Percentiles rank a stretch among this genome's conserved stretches.
These are phyloP conservation scores for Irpex lacteus DNA, from an alignment of 1,284 basidiomycete genomes.

Conservation along the genomic window DNA sequence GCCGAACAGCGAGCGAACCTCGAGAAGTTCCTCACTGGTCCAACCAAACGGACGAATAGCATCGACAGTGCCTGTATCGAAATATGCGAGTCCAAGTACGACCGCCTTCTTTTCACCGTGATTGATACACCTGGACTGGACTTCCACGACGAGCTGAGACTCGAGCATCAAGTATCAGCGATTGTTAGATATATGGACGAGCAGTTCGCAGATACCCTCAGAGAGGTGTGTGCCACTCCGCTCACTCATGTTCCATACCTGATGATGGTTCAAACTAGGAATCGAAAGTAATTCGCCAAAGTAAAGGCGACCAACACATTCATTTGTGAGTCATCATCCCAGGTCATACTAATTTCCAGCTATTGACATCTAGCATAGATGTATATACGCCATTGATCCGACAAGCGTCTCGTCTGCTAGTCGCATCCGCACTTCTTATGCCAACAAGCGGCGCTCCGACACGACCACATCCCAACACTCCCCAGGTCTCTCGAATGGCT, in stretches of 20 bases:
- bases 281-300: slow-evolving; percentile 79
- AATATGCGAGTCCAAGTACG: slow-evolving; percentile 76
- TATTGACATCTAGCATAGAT: slow-evolving; percentile 40
- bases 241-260: not conserved
- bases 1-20: slow-evolving; percentile 63
- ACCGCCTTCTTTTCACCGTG: slow-evolving; percentile 69
- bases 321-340: slow-evolving; percentile 58
- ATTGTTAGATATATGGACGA: slow-evolving; percentile 74
- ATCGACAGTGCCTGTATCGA: slow-evolving; percentile 70
- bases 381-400: slow-evolving; percentile 82
- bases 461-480: slow-evolving; percentile 55
- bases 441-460: slow-evolving; percentile 41
- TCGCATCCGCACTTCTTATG: slow-evolving; percentile 26
- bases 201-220: slow-evolving; percentile 80
- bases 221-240: slow-evolving; percentile 51
- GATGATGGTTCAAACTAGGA: slow-evolving; percentile 44
- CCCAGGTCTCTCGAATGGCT: slow-evolving; percentile 43
- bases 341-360: slow-evolving; percentile 6
- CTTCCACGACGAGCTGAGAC: slow-evolving; percentile 65
- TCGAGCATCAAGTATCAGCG: slow-evolving; percentile 70
- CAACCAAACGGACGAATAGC: slow-evolving; percentile 53
- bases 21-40: slow-evolving; percentile 55
- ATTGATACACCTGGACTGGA: slow-evolving; percentile 83
- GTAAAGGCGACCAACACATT: slow-evolving; percentile 81
- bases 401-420: slow-evolving; percentile 54